Conservation (phyloP, 1,284 basidiomycete species). For the Entoloma clypeatum region DNA sequence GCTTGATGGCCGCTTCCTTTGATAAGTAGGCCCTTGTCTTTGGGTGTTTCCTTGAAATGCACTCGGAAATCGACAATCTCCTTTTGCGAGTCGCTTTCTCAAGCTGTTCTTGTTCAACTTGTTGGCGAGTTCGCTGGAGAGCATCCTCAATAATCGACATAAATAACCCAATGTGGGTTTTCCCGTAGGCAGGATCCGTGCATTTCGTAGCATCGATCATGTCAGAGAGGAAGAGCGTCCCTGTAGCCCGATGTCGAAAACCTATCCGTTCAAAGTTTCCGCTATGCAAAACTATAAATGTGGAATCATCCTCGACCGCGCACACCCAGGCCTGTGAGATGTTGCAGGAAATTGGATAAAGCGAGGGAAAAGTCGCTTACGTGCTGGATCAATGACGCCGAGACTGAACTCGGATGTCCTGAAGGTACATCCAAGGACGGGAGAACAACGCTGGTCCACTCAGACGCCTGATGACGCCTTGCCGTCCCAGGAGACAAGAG, state of each 20-base stretch:
- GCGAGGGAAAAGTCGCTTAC: too few relatives aligned
- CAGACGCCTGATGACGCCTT: too few relatives aligned
- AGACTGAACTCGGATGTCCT: too few relatives aligned
- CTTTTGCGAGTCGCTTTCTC: neutral
- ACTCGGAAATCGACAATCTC: neutral
- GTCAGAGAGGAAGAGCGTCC: slow-evolving; percentile 24
- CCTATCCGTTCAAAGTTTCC: slow-evolving; percentile 22
- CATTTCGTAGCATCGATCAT: slow-evolving; percentile 16
- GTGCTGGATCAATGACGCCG: too few relatives aligned
- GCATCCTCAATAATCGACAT: slow-evolving; percentile 23
- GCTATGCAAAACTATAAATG: slow-evolving; percentile 20
- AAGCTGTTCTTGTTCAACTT: neutral
- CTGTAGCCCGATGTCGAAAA: slow-evolving; percentile 21
- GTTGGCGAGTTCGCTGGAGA: slow-evolving; percentile 17
- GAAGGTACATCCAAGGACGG: too few relatives aligned
- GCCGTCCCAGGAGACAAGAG: too few relatives aligned
- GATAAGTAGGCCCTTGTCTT: slow-evolving; percentile 2
- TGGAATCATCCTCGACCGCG: slow-evolving; percentile 17
- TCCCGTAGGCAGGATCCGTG: slow-evolving; percentile 18
- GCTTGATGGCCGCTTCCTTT: neutral
- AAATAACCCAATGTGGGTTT: slow-evolving; percentile 23
- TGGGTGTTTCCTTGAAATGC: neutral
- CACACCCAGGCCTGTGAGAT: slow-evolving; percentile 19
- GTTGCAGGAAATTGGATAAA: too few relatives aligned
- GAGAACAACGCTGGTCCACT: too few relatives aligned